Conservation (phyloP, 2,329 filamentous ascomycete genomes). For the Alternaria arbusti region DNA sequence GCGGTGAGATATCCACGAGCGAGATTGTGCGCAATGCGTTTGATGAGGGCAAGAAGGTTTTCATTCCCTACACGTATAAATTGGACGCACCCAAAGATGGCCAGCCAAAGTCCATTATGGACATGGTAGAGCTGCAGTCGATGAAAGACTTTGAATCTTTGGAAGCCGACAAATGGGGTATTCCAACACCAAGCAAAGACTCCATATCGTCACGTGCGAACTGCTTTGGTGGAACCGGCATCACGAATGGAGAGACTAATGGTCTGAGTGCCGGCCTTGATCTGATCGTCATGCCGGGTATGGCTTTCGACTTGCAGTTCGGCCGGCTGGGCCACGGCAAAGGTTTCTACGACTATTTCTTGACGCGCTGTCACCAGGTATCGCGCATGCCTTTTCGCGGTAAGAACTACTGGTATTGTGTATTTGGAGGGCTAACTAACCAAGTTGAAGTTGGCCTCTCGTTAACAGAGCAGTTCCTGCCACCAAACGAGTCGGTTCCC, state of each 20-base stretch:
- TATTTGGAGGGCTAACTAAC: slow-evolving; percentile 44
- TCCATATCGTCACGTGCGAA: slow-evolving; percentile 73
- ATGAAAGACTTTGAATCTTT: slow-evolving; percentile 80
- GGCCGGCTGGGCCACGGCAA: slow-evolving; percentile 89
- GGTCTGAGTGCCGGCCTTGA: slow-evolving; percentile 65
- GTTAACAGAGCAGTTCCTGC: slow-evolving; percentile 83
- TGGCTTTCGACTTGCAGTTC: slow-evolving; percentile 82
- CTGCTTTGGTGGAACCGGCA: slow-evolving; percentile 71
- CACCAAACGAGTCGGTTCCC: slow-evolving; percentile 70
- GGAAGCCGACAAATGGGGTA: slow-evolving; percentile 85
- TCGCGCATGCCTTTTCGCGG: slow-evolving; percentile 64
- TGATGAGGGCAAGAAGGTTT: slow-evolving; percentile 78
- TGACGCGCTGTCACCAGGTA: slow-evolving; percentile 71
- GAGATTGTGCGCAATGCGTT: slow-evolving; percentile 83
- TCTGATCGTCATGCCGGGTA: slow-evolving; percentile 87
- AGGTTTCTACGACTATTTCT: slow-evolving; percentile 95
- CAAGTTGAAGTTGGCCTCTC: slow-evolving; percentile 72
- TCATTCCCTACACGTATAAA: slow-evolving; percentile 86
- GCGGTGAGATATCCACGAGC: slow-evolving; percentile 83
- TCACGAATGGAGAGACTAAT: slow-evolving; percentile 47
- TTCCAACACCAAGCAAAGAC: slow-evolving; percentile 77
- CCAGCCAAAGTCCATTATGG: slow-evolving; percentile 77
- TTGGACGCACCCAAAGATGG: slow-evolving; percentile 48
- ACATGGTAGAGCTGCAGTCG: slow-evolving; percentile 83
- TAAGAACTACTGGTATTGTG: slow-evolving; percentile 52